phyloP scores from a whole-genome alignment of 345 rosid species.

The Cardamine occulta region DNA sequence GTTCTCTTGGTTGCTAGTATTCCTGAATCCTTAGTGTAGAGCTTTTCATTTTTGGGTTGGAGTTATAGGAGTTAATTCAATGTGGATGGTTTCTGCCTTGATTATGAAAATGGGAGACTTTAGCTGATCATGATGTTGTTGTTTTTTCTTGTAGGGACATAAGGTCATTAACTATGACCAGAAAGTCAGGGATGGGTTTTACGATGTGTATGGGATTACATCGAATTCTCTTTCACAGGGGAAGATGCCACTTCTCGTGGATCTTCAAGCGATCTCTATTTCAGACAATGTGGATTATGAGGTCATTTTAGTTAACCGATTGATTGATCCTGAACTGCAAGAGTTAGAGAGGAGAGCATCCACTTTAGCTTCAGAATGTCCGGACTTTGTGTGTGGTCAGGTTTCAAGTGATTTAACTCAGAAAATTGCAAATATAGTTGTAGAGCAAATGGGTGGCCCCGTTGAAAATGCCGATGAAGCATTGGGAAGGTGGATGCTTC shows the following conservation, averaged over 20 bases:
- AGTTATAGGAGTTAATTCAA: background rate
- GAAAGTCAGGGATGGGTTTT: conserved; percentile 85
- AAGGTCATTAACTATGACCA: conserved; percentile 84
- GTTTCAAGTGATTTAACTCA: conserved; percentile 66
- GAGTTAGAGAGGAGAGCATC: conserved; percentile 70
- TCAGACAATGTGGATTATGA: conserved; percentile 72
- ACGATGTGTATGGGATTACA: conserved; percentile 74
- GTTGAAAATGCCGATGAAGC: conserved; percentile 88
- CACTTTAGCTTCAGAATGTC: conserved; percentile 55
- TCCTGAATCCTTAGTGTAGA: background rate
- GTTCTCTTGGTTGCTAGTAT: conserved; percentile 9
- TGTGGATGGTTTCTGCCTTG: conserved; percentile 17
- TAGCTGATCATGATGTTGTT: conserved; percentile 23
- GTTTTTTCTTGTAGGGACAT: conserved; percentile 57
- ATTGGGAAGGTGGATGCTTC: conserved; percentile 68
- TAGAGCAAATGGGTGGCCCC: conserved; percentile 87
- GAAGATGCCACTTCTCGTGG: conserved; percentile 83
- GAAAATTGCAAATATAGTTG: conserved; percentile 92
- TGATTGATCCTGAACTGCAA: conserved; percentile 69
- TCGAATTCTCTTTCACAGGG: conserved; percentile 63
- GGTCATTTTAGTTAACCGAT: conserved; percentile 77
- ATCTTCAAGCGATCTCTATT: conserved; percentile 74
- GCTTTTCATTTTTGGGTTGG: conserved; percentile 12
- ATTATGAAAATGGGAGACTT: conserved; percentile 24
- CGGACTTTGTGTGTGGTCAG: conserved; percentile 48